Base-by-base conservation (phyloP, 1,284 basidiomycete genomes). In the Ustilago trichophora region DNA sequence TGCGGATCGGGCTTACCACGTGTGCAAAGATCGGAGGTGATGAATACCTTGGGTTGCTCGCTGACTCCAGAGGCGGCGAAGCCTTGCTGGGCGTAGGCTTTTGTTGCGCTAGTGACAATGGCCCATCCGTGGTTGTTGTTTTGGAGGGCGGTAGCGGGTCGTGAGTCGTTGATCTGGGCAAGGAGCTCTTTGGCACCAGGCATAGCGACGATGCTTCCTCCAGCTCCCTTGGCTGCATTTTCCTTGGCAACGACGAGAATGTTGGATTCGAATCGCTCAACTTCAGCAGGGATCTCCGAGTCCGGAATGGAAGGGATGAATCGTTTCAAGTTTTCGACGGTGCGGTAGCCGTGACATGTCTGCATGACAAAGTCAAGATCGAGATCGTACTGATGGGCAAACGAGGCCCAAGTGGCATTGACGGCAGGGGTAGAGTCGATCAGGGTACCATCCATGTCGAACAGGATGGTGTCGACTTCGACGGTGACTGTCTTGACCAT, bases 381-480 rank as follows among this genome's bases (percentile, higher is more conserved):
- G 24, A 81, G 69, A 19, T 70, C 56, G 68, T 77, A 80, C 37
- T 73, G 52, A n/a, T 66, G 42, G 10, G 73, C 74, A 34, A 72
- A 77, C 12, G 71, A 68, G 13, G 44, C 60, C 79, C 79, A 80
- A 15, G 76, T 77, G 0, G 75, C 75, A 52, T 80, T 78, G 31
- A 79, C 73, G 2, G 79, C 79, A 0, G 76, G 78, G 6, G 78
- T 81, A 3, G 77, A 79, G 35, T 80, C 78, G 58, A 79, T 77
- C 11, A 80, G 60, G 6, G 79, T 81, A 13, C 79, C 79, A 42
- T 81, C 79, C 79, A 81, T 81, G 47, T 81, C 79, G 38, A 81
- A 81, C n/a, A 81, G 67, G 69, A 76, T 66, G 18, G 72, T 72
- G 25, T 76, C 74, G 22, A 74, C 72, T 33, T 70, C 72, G 6